Evolutionary conservation across 208 protist genomes (phyloP), one percentile per base, ranked within the genome.

Genomic region (Angomonas ambiguus): DNA sequence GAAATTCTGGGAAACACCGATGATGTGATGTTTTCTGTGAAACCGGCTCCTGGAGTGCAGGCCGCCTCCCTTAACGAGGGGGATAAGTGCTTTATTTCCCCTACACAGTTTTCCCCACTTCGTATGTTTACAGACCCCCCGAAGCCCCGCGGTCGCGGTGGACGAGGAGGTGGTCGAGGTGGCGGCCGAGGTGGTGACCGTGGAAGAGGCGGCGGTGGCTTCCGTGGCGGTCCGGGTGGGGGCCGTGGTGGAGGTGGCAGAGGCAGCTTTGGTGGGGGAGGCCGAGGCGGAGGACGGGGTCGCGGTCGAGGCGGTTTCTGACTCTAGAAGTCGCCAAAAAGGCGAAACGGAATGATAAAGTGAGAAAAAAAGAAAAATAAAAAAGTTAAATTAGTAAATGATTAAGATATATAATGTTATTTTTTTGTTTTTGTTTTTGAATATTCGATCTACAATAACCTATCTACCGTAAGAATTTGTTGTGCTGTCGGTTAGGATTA

Each of bases 21-120:
- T 16, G 88, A 95, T 56, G 80, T 94, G 10, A 92, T 95, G 82
- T 96, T 97, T 71, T 97, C 92, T 3, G 88, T 97, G 20, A 95
- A 93, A 61, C 88, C 92, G 6, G 75, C 82, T 1, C 88, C 87
- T 25, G 92, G 92, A 32, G 78, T 97, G 2, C 85, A 96, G 66
- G 78, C 92, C 25, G 80, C 72, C 31, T 94, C 88, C 31, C 60
- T 96, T 65, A 89, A 72, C 62, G 89, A 88, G 64, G 92, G 92
- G 20, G 92, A 94, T 64, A 81, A 79, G 59, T 66, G 89, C 41
- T 97, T 77, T 79, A 91, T 97, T 55, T 95, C 88, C 10, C 76
- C 85, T 31, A 93, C 88, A 5, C 88, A 97, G 73, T 85, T 97
- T 62, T 79, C 82, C 0, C 85, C 87, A 0, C 69, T 96, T 62